Evolutionary conservation across 2,329 filamentous ascomycete genomes (phyloP).

Genomic region (Aspergillus sp.): DNA sequence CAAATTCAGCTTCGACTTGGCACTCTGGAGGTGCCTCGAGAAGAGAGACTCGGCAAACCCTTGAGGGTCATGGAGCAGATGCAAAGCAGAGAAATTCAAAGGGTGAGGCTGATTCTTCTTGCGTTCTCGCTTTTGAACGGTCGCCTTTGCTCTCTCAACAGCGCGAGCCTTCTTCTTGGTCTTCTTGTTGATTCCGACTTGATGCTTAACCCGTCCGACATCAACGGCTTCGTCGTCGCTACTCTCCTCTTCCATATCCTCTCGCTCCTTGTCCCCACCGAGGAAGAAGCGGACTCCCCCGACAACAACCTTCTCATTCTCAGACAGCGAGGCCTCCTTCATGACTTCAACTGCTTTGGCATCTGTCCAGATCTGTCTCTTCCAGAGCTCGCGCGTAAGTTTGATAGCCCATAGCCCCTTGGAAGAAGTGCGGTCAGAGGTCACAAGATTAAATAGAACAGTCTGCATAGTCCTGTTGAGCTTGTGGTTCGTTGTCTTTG

Average conservation of each 20-base stretch:
- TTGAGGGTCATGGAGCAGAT: conserved; percentile 91
- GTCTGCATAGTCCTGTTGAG: conserved; percentile 93
- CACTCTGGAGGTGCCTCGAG: conserved; percentile 83
- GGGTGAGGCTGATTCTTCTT: conserved; percentile 86
- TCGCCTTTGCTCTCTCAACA: conserved; percentile 77
- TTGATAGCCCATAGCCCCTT: conserved; percentile 96
- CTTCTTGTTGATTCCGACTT: conserved; percentile 94
- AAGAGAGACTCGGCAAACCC: conserved; percentile 90
- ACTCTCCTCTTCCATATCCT: conserved; percentile 86
- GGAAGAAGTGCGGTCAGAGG: conserved; percentile 77
- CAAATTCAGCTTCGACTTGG: conserved; percentile 78
- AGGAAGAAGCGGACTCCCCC: conserved; percentile 93
- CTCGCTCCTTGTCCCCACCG: conserved; percentile 91
- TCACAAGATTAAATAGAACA: conserved; percentile 86
- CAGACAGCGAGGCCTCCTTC: conserved; percentile 85
- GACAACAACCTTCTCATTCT: conserved; percentile 89
- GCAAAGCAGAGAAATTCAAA: conserved; percentile 93
- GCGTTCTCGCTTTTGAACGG: conserved; percentile 76
- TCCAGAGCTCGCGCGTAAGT: conserved; percentile 93
- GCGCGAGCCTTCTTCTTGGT: conserved; percentile 80
- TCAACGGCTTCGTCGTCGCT: conserved; percentile 76
- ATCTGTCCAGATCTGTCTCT: conserved; percentile 93
- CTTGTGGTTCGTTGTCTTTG: conserved; percentile 84
- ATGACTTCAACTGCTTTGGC: conserved; percentile 95
- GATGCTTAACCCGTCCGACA: conserved; percentile 78